A percentile compares a stretch with the other conserved stretches of the same genome.
phyloP scores from a whole-genome alignment of 441 rosid species.

The Pelargonium cotyledonis region DNA sequence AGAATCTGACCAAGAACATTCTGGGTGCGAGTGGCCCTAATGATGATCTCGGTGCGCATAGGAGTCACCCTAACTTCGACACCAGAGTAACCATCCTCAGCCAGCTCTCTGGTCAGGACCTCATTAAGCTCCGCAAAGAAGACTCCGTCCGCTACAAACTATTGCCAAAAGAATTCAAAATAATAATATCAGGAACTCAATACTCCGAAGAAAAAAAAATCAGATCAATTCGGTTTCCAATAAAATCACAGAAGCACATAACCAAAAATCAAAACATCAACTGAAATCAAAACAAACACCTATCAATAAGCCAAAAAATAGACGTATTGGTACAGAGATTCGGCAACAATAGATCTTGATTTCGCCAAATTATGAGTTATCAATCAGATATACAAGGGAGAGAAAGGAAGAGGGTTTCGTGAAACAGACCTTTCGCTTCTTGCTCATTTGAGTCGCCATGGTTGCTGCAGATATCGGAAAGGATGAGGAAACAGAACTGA shows the following conservation, averaged over 20 bases:
- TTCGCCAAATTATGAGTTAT: no score
- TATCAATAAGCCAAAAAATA: no score
- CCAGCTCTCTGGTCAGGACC: conserved; percentile 22
- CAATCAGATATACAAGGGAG: not conserved
- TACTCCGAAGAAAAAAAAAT: no score
- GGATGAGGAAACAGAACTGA: no score
- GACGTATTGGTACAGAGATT: no score
- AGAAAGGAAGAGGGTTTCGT: no score
- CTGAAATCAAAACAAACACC: no score
- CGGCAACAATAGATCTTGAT: no score
- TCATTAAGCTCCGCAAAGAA: conserved; percentile 25
- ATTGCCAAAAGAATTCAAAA: not conserved
- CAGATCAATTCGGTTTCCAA: no score
- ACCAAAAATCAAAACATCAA: no score
- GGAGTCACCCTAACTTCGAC: conserved; percentile 6
- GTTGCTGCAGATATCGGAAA: conserved; percentile 5
- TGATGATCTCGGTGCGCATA: conserved; percentile 8
- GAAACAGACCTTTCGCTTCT: conserved; percentile 67
- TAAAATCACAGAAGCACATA: no score
- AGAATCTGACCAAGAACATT: conserved; percentile 17
- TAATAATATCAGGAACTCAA: no score
- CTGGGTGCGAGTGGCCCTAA: conserved; percentile 8
- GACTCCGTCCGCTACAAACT: conserved; percentile 26
- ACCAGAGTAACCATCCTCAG: conserved; percentile 21
- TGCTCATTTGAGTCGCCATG: conserved; percentile 69